Conservation (phyloP, 176 grass and related monocot genomes). For the Phoenix roebelenii region DNA sequence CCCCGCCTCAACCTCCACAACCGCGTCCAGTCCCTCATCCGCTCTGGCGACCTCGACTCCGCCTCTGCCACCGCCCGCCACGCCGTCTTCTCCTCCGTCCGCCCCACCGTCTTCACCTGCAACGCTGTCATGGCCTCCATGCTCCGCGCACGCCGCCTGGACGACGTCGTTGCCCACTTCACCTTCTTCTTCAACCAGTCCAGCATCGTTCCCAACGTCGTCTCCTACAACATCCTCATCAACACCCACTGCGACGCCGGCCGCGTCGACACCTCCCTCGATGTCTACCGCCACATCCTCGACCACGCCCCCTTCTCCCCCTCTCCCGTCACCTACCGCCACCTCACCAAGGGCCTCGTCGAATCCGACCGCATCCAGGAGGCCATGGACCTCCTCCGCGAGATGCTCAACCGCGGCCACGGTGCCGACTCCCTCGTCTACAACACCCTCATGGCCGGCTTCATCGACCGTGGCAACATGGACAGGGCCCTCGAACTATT, state of each 20-base stretch:
- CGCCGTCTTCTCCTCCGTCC: conserved; percentile 41
- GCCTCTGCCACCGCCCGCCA: conserved; percentile 34
- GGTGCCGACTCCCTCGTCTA: conserved; percentile 48
- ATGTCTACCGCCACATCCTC: conserved; percentile 38
- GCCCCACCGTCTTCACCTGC: conserved; percentile 25
- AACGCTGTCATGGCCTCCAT: conserved; percentile 32
- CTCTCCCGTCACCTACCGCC: conserved; percentile 34
- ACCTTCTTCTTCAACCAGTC: conserved; percentile 40
- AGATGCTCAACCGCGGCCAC: conserved; percentile 39
- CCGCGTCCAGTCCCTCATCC: conserved; percentile 12
- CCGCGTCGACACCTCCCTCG: conserved; percentile 25
- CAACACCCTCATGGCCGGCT: conserved; percentile 49
- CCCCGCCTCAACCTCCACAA: conserved; percentile 10
- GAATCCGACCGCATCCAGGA: conserved; percentile 29
- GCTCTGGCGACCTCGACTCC: conserved; percentile 39
- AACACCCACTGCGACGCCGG: conserved; percentile 31
- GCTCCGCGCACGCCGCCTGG: conserved; percentile 26
- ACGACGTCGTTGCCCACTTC: conserved; percentile 30
- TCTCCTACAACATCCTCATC: conserved; percentile 57
- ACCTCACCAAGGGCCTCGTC: conserved; percentile 51
- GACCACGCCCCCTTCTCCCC: conserved; percentile 30
- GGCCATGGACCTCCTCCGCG: conserved; percentile 36
- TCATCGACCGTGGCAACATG: conserved; percentile 35
- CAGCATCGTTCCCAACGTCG: conserved; percentile 42
- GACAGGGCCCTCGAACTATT: conserved; percentile 41